Base-by-base conservation (phyloP, 2,329 filamentous ascomycete species). In the Diaporthe velutina region DNA sequence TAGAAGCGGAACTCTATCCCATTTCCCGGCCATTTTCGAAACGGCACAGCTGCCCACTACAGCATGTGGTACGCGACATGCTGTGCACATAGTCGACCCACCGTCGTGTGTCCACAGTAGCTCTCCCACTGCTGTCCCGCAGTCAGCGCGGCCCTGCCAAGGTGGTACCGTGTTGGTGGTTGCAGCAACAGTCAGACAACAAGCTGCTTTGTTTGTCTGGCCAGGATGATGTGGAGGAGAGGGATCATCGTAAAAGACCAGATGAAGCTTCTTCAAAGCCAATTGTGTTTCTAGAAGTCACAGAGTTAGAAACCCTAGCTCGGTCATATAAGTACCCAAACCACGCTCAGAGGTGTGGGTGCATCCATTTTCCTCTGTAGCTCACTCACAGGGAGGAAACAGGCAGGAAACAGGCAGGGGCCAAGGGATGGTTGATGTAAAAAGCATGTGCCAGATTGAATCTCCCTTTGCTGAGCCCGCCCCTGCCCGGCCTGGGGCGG, bases 191-290 rank as follows among this genome's bases (percentile, higher is more conserved):
- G 45, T 28, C 30, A 67, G 64, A 68, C 30, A 52, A 13, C 45
- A 52, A 54, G 48, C 30, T 54, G 48, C 6, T 35, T 54, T 68
- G 45, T 40, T 4, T 28, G n/a, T 19, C 48, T 28, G 64, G 25
- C n/a, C 48, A 74, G 50, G 35, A 22, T 45, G 76, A 71, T 52
- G 54, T 70, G 52, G 25, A 76, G 22, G 22, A n/a, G 22, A 45
- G 40, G 15, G 19, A 13, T 30, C 48, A 13, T 33, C 5, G 33
- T 25, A 8, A 38, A 38, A 42, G 33, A 54, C 54, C 48, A 61
- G 57, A 50, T 50, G 57, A 50, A 64, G 54, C 55, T 48, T 60
- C n/a, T 22, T 6, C 45, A 64, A 72, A 72, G 70, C 60, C n/a
- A 61, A 48, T 54, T 40, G 33, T 40, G 70, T 50, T 72, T 52